Evolutionary conservation across 768 basidiomycete species (phyloP).

Genomic region (Agaricus blazei): DNA sequence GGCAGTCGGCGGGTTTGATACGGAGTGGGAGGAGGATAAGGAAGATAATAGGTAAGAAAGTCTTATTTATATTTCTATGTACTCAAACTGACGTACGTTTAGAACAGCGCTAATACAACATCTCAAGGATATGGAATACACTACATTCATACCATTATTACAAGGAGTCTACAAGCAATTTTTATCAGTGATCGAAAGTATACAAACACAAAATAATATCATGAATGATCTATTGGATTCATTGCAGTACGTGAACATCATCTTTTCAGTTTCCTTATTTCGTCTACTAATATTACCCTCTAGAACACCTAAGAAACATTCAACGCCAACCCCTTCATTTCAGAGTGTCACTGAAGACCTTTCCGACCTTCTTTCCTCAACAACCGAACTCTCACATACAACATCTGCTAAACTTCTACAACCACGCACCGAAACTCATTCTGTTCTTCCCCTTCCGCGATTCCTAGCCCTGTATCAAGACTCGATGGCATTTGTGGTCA

Average conservation of each 20-base stretch:
- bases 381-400: constrained; percentile 82
- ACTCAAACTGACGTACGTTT: background rate
- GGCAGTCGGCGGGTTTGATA: constrained; percentile 47
- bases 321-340: background rate
- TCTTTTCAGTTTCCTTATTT: background rate
- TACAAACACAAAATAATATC: constrained; percentile 55
- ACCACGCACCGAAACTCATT: constrained; percentile 74
- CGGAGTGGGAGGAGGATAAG: constrained; percentile 41
- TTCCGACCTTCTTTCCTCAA: constrained; percentile 69
- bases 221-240: constrained; percentile 56
- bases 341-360: constrained; percentile 59
- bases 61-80: background rate
- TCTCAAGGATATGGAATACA: constrained; percentile 63
- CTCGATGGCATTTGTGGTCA: constrained; percentile 87
- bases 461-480: constrained; percentile 81
- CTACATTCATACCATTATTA: constrained; percentile 61
- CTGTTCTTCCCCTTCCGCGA: constrained; percentile 60
- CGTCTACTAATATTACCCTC: background rate
- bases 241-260: constrained; percentile 23
- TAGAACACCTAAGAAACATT: background rate
- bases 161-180: constrained; percentile 56
- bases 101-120: constrained; percentile 47
- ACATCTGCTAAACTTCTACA: constrained; percentile 76
- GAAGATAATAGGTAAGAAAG: constrained; percentile 14
- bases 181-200: constrained; percentile 60